Percentiles rank a stretch among this genome's conserved stretches.
These are phyloP conservation scores for Lomentospora prolificans DNA, from an alignment of 2,329 filamentous ascomycete genomes.

Conservation along the genomic window DNA sequence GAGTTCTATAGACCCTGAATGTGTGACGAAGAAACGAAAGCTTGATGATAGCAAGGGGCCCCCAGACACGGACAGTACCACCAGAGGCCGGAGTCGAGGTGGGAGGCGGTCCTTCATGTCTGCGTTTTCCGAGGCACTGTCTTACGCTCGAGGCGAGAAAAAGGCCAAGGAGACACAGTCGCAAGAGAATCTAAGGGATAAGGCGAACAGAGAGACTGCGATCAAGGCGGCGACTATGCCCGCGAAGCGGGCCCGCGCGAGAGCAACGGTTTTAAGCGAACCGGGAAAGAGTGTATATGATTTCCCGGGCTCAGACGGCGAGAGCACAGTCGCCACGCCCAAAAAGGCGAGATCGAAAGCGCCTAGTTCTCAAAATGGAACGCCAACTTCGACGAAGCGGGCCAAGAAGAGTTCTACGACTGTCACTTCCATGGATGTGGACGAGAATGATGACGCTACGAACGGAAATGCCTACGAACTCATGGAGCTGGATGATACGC, in stretches of 20 bases:
- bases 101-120: neutral
- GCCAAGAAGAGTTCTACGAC: neutral
- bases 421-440: neutral
- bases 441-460: conserved; percentile 4
- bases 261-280: neutral
- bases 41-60: neutral
- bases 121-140: neutral
- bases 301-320: neutral
- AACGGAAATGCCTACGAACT: conserved; percentile 3
- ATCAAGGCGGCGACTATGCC: neutral
- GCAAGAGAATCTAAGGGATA: neutral
- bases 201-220: neutral
- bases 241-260: neutral
- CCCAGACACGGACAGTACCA: neutral
- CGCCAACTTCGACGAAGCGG: neutral
- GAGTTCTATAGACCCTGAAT: conserved; percentile 7
- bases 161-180: neutral
- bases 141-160: neutral
- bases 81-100: neutral
- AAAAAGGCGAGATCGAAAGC: neutral
- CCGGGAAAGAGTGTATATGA: conserved; percentile 2
- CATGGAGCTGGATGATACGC: conserved; percentile 1
- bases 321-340: neutral
- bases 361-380: neutral
- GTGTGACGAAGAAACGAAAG: conserved; percentile 7